Base-by-base conservation (phyloP, 2,329 filamentous ascomycete species). In the Fusarium bactridioides region DNA sequence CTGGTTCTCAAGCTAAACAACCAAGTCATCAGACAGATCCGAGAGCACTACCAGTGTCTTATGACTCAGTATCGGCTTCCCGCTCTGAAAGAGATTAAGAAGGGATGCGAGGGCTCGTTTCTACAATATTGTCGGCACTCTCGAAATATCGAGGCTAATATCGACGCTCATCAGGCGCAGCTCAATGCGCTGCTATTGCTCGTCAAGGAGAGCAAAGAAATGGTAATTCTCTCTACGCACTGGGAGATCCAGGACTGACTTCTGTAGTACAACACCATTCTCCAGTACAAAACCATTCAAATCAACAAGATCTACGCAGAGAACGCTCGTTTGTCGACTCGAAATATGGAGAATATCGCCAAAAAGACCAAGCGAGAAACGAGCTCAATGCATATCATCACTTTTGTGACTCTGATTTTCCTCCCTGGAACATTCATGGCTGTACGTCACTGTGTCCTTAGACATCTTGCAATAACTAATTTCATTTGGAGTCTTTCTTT, bases 361-460 rank as follows among this genome's bases (percentile, higher is more conserved):
- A 27, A 64, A 51, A 71, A 72, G 47, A 74, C 72, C 0, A 74
- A 74, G 21, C 55, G 37, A 23, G 70, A 74, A 21, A 74, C 72
- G 15, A 69, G 61, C 1, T 74, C 72, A 3, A 74, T 74, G 67
- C 70, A 74, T 11, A 47, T 74, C 7, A 69, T 74, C 6, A 69
- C 72, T 3, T 47, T 71, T 21, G 64, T 74, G 13, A 71, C 72
- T 12, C 58, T 74, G 3, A 61, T 74, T 4, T 73, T 74, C 7
- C 51, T 74, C 0, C 72, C 72, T 0, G 67, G 51, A 3, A 74
- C 72, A 7, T 74, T 74, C n/a, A 69, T 74, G 40, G 70, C 71
- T n/a, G 71, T 74, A 51, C 19, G 70, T 35, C 10, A 13, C 18
- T 33, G 4, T 41, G 3, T 10, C 12, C 12, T 23, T 25, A 6